Evolutionary conservation across 2,329 filamentous ascomycete genomes (phyloP), one percentile per base, ranked within the genome.

Genomic region (Fusarium albidum): DNA sequence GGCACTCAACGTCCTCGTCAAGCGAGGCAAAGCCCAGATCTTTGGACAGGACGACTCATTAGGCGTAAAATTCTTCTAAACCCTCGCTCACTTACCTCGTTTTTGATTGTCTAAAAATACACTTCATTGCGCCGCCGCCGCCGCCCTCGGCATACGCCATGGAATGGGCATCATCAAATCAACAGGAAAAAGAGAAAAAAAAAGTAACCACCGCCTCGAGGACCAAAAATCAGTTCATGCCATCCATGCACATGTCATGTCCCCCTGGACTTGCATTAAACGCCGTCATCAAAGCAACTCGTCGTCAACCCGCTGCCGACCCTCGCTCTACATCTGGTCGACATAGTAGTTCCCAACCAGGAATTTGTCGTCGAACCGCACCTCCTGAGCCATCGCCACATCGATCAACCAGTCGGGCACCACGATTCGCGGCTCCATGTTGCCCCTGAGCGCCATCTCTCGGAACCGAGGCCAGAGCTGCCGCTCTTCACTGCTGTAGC

Each of bases 41-140:
- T 98, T 99, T 76, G 94, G 94, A 28, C 84, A 86, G 47, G 92
- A 94, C 67, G 92, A 94, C 70, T 90, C 91, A 55, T 86, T 90
- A 68, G 95, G 95, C 67, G 92, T 98, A 61, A 99, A 99, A 78
- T 98, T 99, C 78, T 98, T 98, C 71, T 97, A 78, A 87, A 40
- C 33, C n/a, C n/a, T 47, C 45, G 21, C 56, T n/a, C 35, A 34
- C n/a, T n/a, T n/a, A n/a, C n/a, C n/a, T n/a, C n/a, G n/a, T n/a
- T 21, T 50, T 41, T 54, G 49, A 50, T 39, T 34, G 51, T 60
- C 46, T 59, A 50, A 61, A 63, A 51, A 49, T 58, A 49, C 55
- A 37, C n/a, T n/a, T n/a, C n/a, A 41, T 37, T 54, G 38, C 11
- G 15, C 37, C 25, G n/a, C n/a, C n/a, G n/a, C n/a, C 41, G 42